Evolutionary conservation across 139 green algal genomes (phyloP).

Genomic region (Chlorella vulgaris): DNA sequence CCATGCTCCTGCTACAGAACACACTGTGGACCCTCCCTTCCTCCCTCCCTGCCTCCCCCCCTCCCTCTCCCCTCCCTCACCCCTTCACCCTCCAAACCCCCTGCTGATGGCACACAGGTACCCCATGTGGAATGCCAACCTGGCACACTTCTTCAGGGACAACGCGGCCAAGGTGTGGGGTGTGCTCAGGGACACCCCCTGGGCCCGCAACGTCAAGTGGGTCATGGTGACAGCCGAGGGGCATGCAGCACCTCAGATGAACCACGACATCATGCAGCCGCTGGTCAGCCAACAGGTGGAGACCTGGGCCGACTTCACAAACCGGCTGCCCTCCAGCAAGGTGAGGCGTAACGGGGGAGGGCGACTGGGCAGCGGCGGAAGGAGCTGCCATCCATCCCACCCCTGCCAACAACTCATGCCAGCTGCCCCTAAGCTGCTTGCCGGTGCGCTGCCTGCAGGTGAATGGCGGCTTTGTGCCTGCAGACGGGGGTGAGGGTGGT

Average conservation of each 20-base stretch:
- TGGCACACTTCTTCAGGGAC: too few species aligned
- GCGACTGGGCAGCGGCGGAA: background rate
- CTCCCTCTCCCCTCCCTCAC: too few species aligned
- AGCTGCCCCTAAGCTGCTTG: background rate
- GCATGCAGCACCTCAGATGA: background rate
- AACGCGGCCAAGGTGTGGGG: conserved; percentile 7
- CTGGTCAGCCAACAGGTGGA: background rate
- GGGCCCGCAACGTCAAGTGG: background rate
- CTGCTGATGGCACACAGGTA: background rate
- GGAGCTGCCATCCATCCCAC: background rate
- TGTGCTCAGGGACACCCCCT: conserved; percentile 3
- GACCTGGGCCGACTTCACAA: conserved; percentile 21
- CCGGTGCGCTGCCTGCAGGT: background rate
- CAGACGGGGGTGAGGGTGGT: background rate
- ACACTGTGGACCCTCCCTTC: too few species aligned
- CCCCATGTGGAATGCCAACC: background rate
- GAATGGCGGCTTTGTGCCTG: background rate
- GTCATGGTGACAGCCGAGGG: conserved; percentile 24
- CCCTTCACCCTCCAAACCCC: background rate
- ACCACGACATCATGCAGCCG: conserved; percentile 17
- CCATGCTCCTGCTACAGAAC: too few species aligned
- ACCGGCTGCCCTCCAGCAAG: background rate
- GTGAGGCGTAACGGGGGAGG: background rate
- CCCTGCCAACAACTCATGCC: background rate
- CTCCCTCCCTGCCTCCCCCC: too few species aligned